Evolutionary conservation across 2,329 filamentous ascomycete genomes (phyloP).

Genomic region (Podosphaera fusca): DNA sequence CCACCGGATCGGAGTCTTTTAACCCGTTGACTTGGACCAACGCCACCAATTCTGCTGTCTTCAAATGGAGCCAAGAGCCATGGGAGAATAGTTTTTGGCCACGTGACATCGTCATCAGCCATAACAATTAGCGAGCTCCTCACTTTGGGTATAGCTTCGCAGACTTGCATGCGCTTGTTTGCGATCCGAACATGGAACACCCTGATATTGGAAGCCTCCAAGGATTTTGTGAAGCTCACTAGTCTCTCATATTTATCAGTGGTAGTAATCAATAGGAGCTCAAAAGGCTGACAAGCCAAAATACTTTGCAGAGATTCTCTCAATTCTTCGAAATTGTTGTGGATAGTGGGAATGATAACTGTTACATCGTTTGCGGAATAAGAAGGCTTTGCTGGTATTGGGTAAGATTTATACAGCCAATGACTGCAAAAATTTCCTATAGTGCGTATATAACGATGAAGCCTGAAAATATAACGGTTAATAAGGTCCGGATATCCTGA

Average conservation of each 20-base stretch:
- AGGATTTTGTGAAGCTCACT: slow-evolving; percentile 38
- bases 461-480: slow-evolving; percentile 24
- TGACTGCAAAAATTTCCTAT: slow-evolving; percentile 70
- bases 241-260: slow-evolving; percentile 52
- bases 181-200: slow-evolving; percentile 62
- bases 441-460: slow-evolving; percentile 71
- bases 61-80: slow-evolving; percentile 92
- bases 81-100: slow-evolving; percentile 63
- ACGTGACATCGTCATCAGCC: slow-evolving; percentile 88
- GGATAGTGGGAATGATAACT: slow-evolving; percentile 81
- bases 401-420: slow-evolving; percentile 68
- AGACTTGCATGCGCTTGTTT: slow-evolving; percentile 89
- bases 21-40: slow-evolving; percentile 77
- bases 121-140: slow-evolving; percentile 69
- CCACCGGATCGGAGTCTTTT: slow-evolving; percentile 37
- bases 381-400: slow-evolving; percentile 57
- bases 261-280: slow-evolving; percentile 73
- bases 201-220: slow-evolving; percentile 37
- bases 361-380: slow-evolving; percentile 55
- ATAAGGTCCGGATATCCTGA: background rate
- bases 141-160: slow-evolving; percentile 69
- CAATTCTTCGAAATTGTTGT: slow-evolving; percentile 65
- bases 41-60: slow-evolving; percentile 59
- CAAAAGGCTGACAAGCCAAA: slow-evolving; percentile 41
- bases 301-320: slow-evolving; percentile 61